These are phyloP conservation scores for Silene uniflora DNA, from an alignment of 148 eudicot species.

Conservation along the genomic window DNA sequence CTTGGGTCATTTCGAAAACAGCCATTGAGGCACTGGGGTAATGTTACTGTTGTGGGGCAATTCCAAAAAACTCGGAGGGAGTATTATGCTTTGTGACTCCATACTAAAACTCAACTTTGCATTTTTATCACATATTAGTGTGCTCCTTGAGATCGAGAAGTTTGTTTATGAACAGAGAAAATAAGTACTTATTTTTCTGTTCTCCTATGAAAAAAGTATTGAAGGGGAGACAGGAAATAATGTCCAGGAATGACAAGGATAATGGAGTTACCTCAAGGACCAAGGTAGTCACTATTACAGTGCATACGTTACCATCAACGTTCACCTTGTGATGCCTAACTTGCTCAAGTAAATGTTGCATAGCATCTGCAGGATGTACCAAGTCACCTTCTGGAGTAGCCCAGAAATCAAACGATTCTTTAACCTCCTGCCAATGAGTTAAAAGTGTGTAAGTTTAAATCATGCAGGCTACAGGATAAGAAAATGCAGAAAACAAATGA, in stretches of 20 bases:
- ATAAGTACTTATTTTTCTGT: too few relatives aligned
- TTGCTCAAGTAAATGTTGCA: constrained; percentile 86
- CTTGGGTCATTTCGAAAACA: too few relatives aligned
- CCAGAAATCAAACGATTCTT: constrained; percentile 87
- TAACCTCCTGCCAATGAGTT: constrained; percentile 64
- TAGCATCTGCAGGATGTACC: constrained; percentile 94
- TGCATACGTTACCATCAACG: constrained; percentile 90
- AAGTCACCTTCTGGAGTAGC: constrained; percentile 88
- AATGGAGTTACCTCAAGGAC: constrained; percentile 80
- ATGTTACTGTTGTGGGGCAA: too few relatives aligned
- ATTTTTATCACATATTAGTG: too few relatives aligned
- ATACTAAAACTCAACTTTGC: too few relatives aligned
- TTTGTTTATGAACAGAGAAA: too few relatives aligned
- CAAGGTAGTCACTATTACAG: constrained; percentile 89
- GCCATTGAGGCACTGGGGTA: too few relatives aligned
- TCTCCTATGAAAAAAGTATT: too few relatives aligned
- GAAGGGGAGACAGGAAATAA: too few relatives aligned
- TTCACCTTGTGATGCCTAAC: constrained; percentile 88
- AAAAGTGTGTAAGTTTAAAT: constrained; percentile 1
- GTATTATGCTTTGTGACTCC: too few relatives aligned
- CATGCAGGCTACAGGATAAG: background rate
- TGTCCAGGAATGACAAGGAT: background rate
- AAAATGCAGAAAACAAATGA: background rate
- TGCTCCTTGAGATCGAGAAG: too few relatives aligned
- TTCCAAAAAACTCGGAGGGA: too few relatives aligned